phyloP scores from a whole-genome alignment of 2,329 filamentous ascomycete genomes.

The Colletotrichum lentis region DNA sequence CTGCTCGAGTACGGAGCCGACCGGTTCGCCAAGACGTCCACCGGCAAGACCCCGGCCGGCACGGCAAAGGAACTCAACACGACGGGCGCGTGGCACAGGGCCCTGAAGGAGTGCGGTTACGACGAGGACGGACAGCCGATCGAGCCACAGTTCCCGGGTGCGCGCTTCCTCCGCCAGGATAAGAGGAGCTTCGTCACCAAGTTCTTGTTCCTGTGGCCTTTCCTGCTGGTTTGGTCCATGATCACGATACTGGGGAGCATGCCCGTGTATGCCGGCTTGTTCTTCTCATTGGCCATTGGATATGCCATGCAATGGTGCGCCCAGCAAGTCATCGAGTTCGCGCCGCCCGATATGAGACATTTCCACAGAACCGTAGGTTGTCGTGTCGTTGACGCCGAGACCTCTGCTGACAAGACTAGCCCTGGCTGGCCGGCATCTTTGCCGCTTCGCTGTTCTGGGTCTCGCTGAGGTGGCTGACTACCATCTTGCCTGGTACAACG shows the following conservation, averaged over 20 bases:
- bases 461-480: conserved; percentile 76
- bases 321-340: conserved; percentile 80
- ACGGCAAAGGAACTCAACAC: conserved; percentile 94
- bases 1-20: conserved; percentile 95
- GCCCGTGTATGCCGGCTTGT: conserved; percentile 79
- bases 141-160: conserved; percentile 73
- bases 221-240: conserved; percentile 75
- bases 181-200: conserved; percentile 79
- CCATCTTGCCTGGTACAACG: conserved; percentile 66
- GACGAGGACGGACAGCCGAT: conserved; percentile 78
- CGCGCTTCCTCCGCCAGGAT: conserved; percentile 78
- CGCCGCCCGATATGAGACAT: conserved; percentile 85
- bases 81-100: conserved; percentile 79
- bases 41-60: conserved; percentile 87
- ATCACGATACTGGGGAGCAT: conserved; percentile 77
- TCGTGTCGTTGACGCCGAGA: conserved; percentile 14
- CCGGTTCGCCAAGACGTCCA: conserved; percentile 85
- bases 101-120: conserved; percentile 84
- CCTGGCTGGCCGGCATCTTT: conserved; percentile 94
- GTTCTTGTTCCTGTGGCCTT: conserved; percentile 91
- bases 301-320: conserved; percentile 80
- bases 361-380: conserved; percentile 83
- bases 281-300: conserved; percentile 70
- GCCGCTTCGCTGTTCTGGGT: conserved; percentile 85
- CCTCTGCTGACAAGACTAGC: conserved; percentile 58